Evolutionary conservation across 2,329 filamentous ascomycete species (phyloP).

Genomic region (Pseudogymnoascus sp.): DNA sequence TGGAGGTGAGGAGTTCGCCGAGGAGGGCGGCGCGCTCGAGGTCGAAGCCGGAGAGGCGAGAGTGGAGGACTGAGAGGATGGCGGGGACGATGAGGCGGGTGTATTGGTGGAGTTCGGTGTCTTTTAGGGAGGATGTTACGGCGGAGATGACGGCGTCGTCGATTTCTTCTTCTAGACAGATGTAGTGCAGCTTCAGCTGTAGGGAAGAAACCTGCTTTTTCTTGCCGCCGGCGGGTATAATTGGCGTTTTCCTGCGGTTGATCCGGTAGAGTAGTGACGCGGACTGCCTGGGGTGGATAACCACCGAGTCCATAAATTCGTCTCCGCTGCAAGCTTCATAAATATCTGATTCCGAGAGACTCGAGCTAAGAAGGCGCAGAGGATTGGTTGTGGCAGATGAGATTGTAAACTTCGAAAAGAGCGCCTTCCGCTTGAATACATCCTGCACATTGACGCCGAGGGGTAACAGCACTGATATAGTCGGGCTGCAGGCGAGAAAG

Average conservation of each 20-base stretch:
- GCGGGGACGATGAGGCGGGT: conserved; percentile 39
- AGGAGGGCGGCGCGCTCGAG: conserved; percentile 51
- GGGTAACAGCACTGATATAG: conserved; percentile 66
- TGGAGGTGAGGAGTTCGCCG: conserved; percentile 42
- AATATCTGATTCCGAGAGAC: conserved; percentile 61
- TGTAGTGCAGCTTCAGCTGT: conserved; percentile 67
- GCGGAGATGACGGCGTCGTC: conserved; percentile 40
- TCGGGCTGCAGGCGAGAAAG: conserved; percentile 53
- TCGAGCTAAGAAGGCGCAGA: conserved; percentile 63
- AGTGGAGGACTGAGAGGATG: conserved; percentile 38
- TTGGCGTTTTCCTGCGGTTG: conserved; percentile 41
- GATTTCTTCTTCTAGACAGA: conserved; percentile 69
- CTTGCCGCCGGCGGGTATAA: conserved; percentile 12
- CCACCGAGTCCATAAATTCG: conserved; percentile 43
- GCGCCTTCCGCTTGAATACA: conserved; percentile 72
- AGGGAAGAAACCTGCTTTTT: conserved; percentile 37
- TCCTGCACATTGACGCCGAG: conserved; percentile 96
- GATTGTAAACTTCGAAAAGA: conserved; percentile 88
- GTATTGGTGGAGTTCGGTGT: conserved; percentile 39
- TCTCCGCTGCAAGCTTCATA: conserved; percentile 59
- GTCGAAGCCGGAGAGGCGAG: conserved; percentile 41
- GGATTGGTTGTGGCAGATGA: conserved; percentile 72
- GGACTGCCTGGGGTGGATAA: conserved; percentile 75
- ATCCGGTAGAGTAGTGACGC: conserved; percentile 77
- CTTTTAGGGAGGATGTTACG: conserved; percentile 34